Evolutionary conservation across 306 rosid species (phyloP).

Genomic region (Potentilla sterilis): DNA sequence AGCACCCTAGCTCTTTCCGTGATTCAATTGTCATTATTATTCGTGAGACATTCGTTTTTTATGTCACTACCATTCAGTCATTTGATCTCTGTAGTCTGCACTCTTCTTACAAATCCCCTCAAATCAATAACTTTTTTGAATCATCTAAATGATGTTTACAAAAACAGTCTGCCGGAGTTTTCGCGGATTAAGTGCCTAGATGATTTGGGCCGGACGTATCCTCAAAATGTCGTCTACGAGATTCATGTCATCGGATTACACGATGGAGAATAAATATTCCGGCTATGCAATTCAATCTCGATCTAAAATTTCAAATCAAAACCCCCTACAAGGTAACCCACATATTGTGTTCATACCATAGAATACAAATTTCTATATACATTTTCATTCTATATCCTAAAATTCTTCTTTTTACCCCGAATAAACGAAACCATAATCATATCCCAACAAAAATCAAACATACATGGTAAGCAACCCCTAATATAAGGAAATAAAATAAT

Average conservation of each 20-base stretch:
- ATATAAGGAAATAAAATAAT: neutral
- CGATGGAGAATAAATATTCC: no score
- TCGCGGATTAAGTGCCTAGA: neutral
- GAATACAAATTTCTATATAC: neutral
- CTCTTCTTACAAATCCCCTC: neutral
- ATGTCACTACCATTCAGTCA: neutral
- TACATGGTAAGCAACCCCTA: neutral
- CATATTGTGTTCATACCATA: neutral
- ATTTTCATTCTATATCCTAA: neutral
- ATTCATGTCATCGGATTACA: neutral
- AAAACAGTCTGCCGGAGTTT: neutral
- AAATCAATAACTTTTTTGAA: neutral
- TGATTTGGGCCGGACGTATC: neutral
- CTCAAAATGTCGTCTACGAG: neutral
- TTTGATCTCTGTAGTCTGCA: neutral
- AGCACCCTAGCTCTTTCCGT: neutral
- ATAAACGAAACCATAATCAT: neutral
- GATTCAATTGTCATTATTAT: neutral
- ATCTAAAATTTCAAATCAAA: neutral
- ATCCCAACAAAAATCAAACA: neutral
- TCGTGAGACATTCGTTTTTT: neutral
- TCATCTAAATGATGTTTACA: neutral
- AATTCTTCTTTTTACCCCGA: neutral
- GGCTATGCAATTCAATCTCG: no score
- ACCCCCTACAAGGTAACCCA: neutral